Conservation (phyloP, 2,329 filamentous ascomycete genomes). For the Curvularia spicifera region DNA sequence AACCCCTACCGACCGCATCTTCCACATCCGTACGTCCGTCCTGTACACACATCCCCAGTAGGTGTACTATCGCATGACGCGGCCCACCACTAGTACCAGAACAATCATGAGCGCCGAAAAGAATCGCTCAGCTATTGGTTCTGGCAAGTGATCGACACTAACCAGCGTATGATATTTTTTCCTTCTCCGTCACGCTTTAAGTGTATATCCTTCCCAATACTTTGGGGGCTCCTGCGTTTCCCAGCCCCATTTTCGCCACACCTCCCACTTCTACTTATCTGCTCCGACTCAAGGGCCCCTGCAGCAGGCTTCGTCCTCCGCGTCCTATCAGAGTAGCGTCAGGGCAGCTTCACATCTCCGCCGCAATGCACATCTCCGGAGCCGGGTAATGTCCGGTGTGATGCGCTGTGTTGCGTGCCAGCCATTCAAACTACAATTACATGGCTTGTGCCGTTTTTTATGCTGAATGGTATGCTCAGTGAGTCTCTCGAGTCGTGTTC, state of each 20-base stretch:
- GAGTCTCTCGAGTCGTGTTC: no score
- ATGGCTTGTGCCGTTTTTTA: constrained; percentile 10
- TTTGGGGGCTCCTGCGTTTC: no score
- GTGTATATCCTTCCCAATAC: no score
- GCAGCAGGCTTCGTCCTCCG: neutral
- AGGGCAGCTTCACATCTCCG: neutral
- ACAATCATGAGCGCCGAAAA: neutral
- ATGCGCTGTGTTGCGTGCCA: neutral
- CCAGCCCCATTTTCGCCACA: no score
- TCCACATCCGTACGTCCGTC: neutral
- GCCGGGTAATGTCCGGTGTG: constrained; percentile 1
- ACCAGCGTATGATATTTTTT: no score
- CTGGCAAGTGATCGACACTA: neutral
- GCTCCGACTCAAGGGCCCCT: neutral
- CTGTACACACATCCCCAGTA: neutral
- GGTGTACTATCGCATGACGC: neutral
- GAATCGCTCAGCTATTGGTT: neutral
- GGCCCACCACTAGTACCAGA: neutral
- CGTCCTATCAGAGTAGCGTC: neutral
- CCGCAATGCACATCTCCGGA: constrained; percentile 2
- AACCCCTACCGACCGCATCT: neutral
- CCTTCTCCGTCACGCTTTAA: no score
- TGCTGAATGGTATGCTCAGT: no score
- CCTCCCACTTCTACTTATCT: neutral
- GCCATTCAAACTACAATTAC: constrained; percentile 13